phyloP scores from a whole-genome alignment of 306 rosid species.

The Hylodesmum podocarpum region DNA sequence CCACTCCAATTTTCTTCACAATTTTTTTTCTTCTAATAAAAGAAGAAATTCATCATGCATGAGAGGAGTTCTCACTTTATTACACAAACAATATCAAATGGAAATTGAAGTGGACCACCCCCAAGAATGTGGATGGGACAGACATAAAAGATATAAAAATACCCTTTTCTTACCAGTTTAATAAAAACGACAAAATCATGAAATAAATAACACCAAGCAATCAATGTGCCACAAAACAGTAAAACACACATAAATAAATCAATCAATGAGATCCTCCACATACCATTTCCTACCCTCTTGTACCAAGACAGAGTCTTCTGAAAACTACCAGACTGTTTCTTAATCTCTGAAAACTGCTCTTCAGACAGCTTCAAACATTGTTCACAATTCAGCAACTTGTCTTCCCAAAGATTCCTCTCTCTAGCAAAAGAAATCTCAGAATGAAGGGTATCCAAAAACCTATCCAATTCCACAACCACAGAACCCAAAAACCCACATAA shows the following conservation, averaged over 20 bases:
- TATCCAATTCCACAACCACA: constrained; percentile 63
- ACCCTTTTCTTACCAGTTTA: constrained; percentile 13
- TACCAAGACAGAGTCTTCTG: constrained; percentile 48
- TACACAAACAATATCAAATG: constrained; percentile 14
- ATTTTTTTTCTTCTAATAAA: background rate
- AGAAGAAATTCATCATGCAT: background rate
- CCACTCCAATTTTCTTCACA: constrained; percentile 24
- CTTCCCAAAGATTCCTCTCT: constrained; percentile 21
- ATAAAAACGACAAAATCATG: constrained; percentile 16
- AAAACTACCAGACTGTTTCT: constrained; percentile 55
- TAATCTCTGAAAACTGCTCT: constrained; percentile 68
- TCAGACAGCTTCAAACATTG: constrained; percentile 57
- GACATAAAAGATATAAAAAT: constrained; percentile 8
- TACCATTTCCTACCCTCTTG: constrained; percentile 54
- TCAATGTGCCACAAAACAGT: background rate
- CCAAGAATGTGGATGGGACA: constrained; percentile 15
- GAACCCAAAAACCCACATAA: constrained; percentile 71
- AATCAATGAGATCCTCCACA: constrained; percentile 35
- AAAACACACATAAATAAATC: constrained; percentile 5
- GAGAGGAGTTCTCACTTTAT: constrained; percentile 8
- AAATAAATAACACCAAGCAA: constrained; percentile 20
- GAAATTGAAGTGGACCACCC: constrained; percentile 37
- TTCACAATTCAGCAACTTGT: constrained; percentile 53
- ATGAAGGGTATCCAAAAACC: constrained; percentile 52
- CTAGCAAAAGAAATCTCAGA: constrained; percentile 44